Evolutionary conservation across 169 alveolate species (phyloP).

Genomic region (Cryptosporidium andersoni): DNA sequence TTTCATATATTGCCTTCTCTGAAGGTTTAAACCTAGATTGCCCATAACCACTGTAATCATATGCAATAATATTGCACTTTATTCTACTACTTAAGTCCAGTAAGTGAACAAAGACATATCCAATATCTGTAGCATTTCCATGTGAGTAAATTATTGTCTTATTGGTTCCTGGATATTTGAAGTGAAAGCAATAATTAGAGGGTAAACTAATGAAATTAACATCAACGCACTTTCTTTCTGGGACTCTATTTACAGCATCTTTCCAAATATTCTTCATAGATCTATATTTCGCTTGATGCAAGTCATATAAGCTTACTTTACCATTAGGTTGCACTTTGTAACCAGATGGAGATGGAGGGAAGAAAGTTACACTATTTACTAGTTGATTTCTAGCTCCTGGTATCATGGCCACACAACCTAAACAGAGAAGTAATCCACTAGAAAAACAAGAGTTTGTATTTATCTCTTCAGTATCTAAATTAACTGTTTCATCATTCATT

Average conservation of each 20-base stretch:
- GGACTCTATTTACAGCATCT: conserved; percentile 15
- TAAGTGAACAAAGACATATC: conserved; percentile 73
- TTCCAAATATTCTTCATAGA: conserved; percentile 20
- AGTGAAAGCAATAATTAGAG: conserved; percentile 19
- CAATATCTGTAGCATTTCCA: conserved; percentile 81
- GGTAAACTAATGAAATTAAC: conserved; percentile 18
- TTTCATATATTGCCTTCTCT: conserved; percentile 70
- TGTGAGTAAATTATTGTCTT: conserved; percentile 77
- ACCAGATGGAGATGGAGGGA: conserved; percentile 41
- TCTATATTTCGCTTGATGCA: conserved; percentile 23
- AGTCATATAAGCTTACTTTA: conserved; percentile 16
- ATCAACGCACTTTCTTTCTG: conserved; percentile 27
- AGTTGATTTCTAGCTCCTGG: conserved; percentile 50
- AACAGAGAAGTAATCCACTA: conserved; percentile 34
- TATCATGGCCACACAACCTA: conserved; percentile 50
- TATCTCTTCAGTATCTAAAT: no score
- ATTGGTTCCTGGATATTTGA: conserved; percentile 50
- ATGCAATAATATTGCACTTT: conserved; percentile 72
- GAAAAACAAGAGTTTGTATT: not conserved
- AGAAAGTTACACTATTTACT: conserved; percentile 48
- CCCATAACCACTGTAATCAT: conserved; percentile 81
- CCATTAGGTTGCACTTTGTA: conserved; percentile 11
- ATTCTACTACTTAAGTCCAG: conserved; percentile 71
- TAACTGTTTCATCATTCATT: no score
- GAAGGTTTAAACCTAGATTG: conserved; percentile 64